These are phyloP conservation scores for Bipolaris bicolor DNA, from an alignment of 2,329 filamentous ascomycete genomes.

Conservation along the genomic window DNA sequence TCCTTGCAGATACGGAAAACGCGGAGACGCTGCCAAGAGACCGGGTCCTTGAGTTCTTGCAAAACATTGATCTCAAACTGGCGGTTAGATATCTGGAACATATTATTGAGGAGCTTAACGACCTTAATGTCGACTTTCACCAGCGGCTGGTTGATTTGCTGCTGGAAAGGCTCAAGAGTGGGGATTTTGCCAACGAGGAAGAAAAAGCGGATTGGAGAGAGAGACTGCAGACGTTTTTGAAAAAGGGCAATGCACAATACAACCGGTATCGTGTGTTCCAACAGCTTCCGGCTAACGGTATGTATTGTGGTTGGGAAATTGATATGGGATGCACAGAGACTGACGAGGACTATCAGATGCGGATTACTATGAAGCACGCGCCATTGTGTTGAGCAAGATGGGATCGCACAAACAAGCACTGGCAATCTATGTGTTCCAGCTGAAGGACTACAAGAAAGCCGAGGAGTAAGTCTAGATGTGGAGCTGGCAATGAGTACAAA, in stretches of 20 bases:
- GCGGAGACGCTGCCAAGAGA: constrained; percentile 86
- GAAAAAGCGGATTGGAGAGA: constrained; percentile 59
- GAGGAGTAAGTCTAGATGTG: constrained; percentile 70
- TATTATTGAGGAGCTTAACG: constrained; percentile 84
- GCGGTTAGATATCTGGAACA: constrained; percentile 88
- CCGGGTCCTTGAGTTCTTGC: constrained; percentile 75
- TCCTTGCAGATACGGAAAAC: constrained; percentile 91
- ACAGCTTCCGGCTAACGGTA: constrained; percentile 80
- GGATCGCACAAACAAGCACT: constrained; percentile 92
- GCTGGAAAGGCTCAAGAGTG: constrained; percentile 59
- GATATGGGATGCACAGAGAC: background rate
- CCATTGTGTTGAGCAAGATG: constrained; percentile 92
- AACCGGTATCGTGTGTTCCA: constrained; percentile 78
- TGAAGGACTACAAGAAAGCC: constrained; percentile 84
- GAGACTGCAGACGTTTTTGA: constrained; percentile 76
- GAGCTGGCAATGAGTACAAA: background rate
- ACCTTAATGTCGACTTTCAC: constrained; percentile 84
- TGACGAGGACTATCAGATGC: constrained; percentile 63
- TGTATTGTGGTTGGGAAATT: constrained; percentile 33
- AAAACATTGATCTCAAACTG: constrained; percentile 70
- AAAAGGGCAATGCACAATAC: constrained; percentile 74
- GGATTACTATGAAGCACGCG: constrained; percentile 85
- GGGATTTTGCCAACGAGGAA: constrained; percentile 43
- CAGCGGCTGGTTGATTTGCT: constrained; percentile 79
- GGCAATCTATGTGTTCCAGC: constrained; percentile 97